Percentiles rank a stretch among this genome's conserved stretches.
Conservation (phyloP, 2,329 filamentous ascomycete species). For the Iodosphaeria phyllophila region DNA sequence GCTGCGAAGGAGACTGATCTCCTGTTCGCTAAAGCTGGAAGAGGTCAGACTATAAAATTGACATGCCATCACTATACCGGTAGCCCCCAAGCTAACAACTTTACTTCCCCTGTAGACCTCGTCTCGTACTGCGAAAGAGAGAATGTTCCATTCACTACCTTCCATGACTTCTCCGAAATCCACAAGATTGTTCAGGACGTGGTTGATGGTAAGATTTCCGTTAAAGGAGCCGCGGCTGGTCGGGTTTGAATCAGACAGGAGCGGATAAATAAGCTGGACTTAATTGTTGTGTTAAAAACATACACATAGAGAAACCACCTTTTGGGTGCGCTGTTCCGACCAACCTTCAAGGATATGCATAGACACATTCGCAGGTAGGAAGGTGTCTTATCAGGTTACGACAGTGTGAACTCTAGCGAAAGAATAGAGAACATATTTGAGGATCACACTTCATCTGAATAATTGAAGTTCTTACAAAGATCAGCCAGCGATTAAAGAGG, state of each 20-base stretch:
- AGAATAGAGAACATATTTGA: no score
- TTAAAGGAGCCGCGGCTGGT: constrained; percentile 48
- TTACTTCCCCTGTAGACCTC: constrained; percentile 38
- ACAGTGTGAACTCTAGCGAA: no score
- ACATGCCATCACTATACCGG: neutral
- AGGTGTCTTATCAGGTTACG: no score
- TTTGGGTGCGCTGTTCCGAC: no score
- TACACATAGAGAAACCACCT: no score
- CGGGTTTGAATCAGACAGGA: constrained; percentile 7
- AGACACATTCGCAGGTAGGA: no score
- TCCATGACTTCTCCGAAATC: constrained; percentile 70
- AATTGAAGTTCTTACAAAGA: no score
- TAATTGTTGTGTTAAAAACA: no score
- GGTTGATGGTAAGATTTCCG: constrained; percentile 48
- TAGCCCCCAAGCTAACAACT: constrained; percentile 2
- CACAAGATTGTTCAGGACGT: constrained; percentile 60
- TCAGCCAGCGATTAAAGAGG: no score
- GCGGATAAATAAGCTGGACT: no score
- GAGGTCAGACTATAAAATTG: constrained; percentile 32
- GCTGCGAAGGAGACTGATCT: constrained; percentile 86
- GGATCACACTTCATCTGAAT: no score
- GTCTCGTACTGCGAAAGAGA: constrained; percentile 73
- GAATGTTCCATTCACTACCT: constrained; percentile 72
- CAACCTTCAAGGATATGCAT: no score
- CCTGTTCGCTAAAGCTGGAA: constrained; percentile 80